phyloP scores from a whole-genome alignment of 1,284 basidiomycete species.

The Rhodotorula sp. region DNA sequence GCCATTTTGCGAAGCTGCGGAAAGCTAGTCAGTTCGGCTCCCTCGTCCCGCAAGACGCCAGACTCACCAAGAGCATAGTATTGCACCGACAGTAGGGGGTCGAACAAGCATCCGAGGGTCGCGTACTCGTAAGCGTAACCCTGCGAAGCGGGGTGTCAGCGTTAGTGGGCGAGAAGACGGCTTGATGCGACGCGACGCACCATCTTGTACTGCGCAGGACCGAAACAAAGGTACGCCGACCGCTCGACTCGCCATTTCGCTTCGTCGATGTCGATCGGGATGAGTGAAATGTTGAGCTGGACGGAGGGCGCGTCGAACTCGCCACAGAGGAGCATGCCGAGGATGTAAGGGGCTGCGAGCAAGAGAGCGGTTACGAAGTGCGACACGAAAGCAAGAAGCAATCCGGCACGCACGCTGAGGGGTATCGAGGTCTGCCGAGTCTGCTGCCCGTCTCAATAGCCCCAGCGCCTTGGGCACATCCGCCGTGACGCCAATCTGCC shows the following conservation, averaged over 20 bases:
- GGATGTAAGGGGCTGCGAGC: slow-evolving; percentile 56
- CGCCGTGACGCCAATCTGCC: slow-evolving; percentile 68
- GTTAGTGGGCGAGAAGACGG: fast-evolving
- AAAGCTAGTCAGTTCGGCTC: not conserved
- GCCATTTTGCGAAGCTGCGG: slow-evolving; percentile 69
- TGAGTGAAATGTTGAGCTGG: slow-evolving; percentile 54
- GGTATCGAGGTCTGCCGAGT: slow-evolving; percentile 61
- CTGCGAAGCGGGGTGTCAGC: slow-evolving; percentile 13
- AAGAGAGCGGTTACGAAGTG: not conserved
- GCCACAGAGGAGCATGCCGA: slow-evolving; percentile 73
- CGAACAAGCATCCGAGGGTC: slow-evolving; percentile 77
- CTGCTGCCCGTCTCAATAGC: slow-evolving; percentile 72
- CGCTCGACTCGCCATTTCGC: slow-evolving; percentile 57
- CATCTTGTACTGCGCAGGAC: slow-evolving; percentile 88
- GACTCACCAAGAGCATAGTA: slow-evolving; percentile 65
- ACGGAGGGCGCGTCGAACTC: slow-evolving; percentile 58
- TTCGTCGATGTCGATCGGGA: slow-evolving; percentile 47
- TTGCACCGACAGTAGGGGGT: slow-evolving; percentile 84
- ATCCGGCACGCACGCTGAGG: slow-evolving; percentile 34
- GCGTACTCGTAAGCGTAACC: slow-evolving; percentile 92
- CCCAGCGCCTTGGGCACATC: slow-evolving; percentile 63
- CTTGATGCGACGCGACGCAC: not conserved
- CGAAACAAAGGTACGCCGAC: slow-evolving; percentile 69
- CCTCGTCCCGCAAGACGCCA: too few relatives aligned
- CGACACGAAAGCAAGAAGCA: too few relatives aligned